Conservation (phyloP, 495 filamentous ascomycete species). For the Haplographium delicatum region DNA sequence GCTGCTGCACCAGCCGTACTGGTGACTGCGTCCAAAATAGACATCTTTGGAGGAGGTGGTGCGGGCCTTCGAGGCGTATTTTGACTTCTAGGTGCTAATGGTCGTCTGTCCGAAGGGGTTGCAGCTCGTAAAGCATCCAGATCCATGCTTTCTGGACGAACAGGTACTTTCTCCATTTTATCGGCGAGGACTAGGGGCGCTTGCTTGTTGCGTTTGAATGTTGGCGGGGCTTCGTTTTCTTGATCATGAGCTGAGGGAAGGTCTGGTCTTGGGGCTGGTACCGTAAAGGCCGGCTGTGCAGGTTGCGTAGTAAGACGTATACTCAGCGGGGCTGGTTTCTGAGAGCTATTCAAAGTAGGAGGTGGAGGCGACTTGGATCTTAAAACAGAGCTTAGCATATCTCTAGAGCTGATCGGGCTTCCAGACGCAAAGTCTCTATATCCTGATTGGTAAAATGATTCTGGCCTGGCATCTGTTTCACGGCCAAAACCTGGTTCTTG, state of each 20-base stretch:
- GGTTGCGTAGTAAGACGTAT: conserved; percentile 31
- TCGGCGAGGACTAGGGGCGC: conserved; percentile 51
- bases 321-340: conserved; percentile 2
- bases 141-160: conserved; percentile 34
- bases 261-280: conserved; percentile 52
- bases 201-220: conserved; percentile 66
- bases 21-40: conserved; percentile 84
- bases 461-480: conserved; percentile 12
- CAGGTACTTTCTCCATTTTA: conserved; percentile 51
- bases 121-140: conserved; percentile 18
- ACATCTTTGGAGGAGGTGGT: conserved; percentile 92
- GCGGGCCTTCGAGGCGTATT: conserved; percentile 83
- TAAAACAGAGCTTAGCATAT: conserved; percentile 19
- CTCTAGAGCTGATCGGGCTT: conserved; percentile 24
- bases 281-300: conserved; percentile 56
- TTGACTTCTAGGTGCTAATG: conserved; percentile 63
- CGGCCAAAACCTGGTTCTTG: conserved; percentile 13
- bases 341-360: conserved; percentile 20
- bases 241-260: conserved; percentile 63
- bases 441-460: conserved; percentile 15
- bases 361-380: conserved; percentile 24
- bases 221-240: conserved; percentile 75
- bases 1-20: conserved; percentile 66
- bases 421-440: conserved; percentile 24
- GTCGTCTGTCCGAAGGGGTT: conserved; percentile 58